phyloP scores from a whole-genome alignment of 2,329 filamentous ascomycete species.

The Ceratocystis albifundus region DNA sequence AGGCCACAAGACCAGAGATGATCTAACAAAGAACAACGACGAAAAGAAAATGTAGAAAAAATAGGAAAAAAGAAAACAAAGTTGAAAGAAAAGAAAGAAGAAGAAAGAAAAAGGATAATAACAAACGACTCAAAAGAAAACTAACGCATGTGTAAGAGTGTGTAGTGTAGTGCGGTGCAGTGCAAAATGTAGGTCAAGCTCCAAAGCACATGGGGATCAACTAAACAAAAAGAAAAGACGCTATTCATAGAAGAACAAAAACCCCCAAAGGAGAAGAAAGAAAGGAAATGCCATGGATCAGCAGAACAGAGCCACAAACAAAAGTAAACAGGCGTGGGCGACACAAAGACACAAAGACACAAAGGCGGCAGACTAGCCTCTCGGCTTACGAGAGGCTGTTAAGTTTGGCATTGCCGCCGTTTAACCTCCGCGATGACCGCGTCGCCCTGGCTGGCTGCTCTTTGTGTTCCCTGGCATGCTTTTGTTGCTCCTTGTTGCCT shows the following conservation, averaged over 20 bases:
- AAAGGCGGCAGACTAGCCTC: background rate
- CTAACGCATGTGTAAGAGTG: background rate
- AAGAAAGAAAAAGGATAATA: constrained; percentile 8
- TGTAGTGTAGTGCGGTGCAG: background rate
- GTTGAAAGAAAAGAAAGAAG: background rate
- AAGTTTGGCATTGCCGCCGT: constrained; percentile 21
- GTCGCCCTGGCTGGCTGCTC: constrained; percentile 14
- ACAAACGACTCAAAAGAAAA: background rate
- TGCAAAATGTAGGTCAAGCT: no score
- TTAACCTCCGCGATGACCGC: constrained; percentile 19
- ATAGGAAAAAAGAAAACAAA: constrained; percentile 14
- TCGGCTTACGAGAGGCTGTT: constrained; percentile 8
- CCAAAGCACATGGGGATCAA: no score
- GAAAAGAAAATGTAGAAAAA: background rate
- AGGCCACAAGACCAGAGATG: background rate
- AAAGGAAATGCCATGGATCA: constrained; percentile 15
- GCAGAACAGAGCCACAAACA: constrained; percentile 11
- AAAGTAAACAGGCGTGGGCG: background rate
- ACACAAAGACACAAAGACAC: background rate
- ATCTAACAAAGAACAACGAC: background rate
- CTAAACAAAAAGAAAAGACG: background rate
- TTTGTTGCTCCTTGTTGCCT: background rate
- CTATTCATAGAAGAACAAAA: constrained; percentile 13
- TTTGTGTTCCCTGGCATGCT: background rate
- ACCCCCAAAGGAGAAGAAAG: constrained; percentile 14